Conservation (phyloP, 768 basidiomycete genomes). For the Psilocybe tampanensis region DNA sequence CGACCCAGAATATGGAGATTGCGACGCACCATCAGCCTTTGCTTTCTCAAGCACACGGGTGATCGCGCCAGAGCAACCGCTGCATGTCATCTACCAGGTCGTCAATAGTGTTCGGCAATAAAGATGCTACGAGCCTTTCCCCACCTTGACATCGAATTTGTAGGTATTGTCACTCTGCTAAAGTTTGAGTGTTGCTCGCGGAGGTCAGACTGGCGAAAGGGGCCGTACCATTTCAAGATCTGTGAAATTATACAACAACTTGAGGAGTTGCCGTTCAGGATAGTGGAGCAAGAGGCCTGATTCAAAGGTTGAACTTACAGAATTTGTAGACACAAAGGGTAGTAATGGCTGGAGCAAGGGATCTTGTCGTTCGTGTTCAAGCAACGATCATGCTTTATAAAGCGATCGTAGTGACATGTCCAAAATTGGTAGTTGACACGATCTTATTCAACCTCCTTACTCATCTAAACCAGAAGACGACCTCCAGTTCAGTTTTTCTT, state of each 20-base stretch:
- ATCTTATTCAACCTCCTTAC: background rate
- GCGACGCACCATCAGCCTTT: conserved; percentile 42
- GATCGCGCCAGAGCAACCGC: conserved; percentile 85
- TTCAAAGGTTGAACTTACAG: background rate
- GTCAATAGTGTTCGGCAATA: background rate
- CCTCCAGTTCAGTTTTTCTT: background rate
- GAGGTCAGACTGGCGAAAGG: background rate
- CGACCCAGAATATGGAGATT: background rate
- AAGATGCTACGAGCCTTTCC: background rate
- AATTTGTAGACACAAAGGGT: background rate
- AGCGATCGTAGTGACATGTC: conserved; percentile 12
- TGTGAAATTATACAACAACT: background rate
- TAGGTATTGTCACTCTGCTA: conserved; percentile 50
- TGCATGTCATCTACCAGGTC: conserved; percentile 74
- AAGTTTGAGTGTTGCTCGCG: background rate
- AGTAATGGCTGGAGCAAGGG: background rate
- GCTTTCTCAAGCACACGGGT: conserved; percentile 73
- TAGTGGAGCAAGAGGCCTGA: no score
- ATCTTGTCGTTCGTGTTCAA: background rate
- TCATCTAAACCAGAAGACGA: background rate
- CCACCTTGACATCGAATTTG: conserved; percentile 84
- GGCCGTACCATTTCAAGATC: conserved; percentile 8
- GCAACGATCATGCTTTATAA: conserved; percentile 21
- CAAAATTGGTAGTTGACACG: conserved; percentile 14
- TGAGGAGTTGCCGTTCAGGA: background rate